Conservation (phyloP, 2,329 filamentous ascomycete genomes). For the Fusarium papillatum region DNA sequence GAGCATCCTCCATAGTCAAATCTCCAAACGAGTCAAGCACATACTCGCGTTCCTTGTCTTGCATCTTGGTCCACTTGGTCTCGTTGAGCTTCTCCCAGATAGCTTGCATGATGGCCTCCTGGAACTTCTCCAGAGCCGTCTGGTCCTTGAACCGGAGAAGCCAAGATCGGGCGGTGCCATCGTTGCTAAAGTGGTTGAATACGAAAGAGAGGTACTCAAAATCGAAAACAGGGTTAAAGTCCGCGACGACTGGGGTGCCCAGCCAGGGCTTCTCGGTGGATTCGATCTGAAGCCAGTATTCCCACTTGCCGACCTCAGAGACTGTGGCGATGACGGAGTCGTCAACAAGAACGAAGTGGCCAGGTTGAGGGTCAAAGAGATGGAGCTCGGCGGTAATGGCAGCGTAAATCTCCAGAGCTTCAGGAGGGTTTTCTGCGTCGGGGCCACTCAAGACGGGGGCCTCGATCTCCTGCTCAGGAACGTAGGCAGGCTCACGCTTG, state of each 20-base stretch:
- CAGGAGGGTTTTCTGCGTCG: conserved; percentile 64
- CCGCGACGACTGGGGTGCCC: conserved; percentile 85
- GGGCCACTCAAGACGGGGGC: conserved; percentile 37
- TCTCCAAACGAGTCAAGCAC: conserved; percentile 97
- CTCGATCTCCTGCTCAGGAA: conserved; percentile 50
- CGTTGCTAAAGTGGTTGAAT: conserved; percentile 94
- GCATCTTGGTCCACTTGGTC: conserved; percentile 93
- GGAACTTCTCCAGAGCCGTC: conserved; percentile 84
- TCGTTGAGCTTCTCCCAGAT: conserved; percentile 98
- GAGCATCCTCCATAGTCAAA: conserved; percentile 87
- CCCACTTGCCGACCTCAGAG: conserved; percentile 89
- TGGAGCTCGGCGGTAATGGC: conserved; percentile 89
- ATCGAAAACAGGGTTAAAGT: conserved; percentile 99
- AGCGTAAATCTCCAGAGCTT: conserved; percentile 79
- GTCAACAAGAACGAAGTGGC: conserved; percentile 88
- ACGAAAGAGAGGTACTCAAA: conserved; percentile 99
- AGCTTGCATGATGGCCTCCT: conserved; percentile 94
- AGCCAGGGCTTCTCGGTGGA: conserved; percentile 86
- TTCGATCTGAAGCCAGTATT: conserved; percentile 94
- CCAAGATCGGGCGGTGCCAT: conserved; percentile 96
- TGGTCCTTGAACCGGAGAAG: conserved; percentile 92
- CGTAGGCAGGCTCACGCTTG: conserved; percentile 56
- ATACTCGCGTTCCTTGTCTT: conserved; percentile 94
- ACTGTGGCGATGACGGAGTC: conserved; percentile 82
- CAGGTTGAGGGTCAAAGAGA: conserved; percentile 90